A percentile compares a stretch with the other conserved stretches of the same genome.
phyloP scores from a whole-genome alignment of 768 basidiomycete genomes.

The Termitomyces sp. region DNA sequence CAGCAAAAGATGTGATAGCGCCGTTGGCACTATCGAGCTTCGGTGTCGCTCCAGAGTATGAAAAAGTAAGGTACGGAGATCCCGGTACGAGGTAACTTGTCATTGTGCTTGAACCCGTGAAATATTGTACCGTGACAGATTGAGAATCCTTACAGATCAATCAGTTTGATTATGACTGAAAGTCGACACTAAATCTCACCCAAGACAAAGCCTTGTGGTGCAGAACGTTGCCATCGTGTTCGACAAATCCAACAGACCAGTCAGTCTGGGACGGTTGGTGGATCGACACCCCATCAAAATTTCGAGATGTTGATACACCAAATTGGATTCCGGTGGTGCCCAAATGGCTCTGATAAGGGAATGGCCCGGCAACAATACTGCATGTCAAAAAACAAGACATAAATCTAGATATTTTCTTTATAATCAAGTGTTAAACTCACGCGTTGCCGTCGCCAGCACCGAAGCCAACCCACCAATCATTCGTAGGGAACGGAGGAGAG shows the following conservation, averaged over 20 bases:
- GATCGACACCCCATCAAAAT: constrained; percentile 26
- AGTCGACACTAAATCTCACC: constrained; percentile 13
- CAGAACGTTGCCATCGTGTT: constrained; percentile 23
- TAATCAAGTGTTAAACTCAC: constrained; percentile 7
- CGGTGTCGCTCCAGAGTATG: constrained; percentile 24
- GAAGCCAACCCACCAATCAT: constrained; percentile 30
- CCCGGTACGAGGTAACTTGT: constrained; percentile 28
- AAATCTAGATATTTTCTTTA: too few species aligned
- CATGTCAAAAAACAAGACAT: not conserved
- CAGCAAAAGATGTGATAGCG: constrained; percentile 23
- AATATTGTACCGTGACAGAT: constrained; percentile 29
- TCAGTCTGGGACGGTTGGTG: constrained; percentile 26
- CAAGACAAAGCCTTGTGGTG: constrained; percentile 27
- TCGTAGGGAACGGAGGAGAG: constrained; percentile 27
- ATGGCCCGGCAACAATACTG: constrained; percentile 25
- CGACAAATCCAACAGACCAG: constrained; percentile 25
- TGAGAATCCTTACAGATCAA: constrained; percentile 21
- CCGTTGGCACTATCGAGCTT: constrained; percentile 23
- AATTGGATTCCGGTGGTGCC: constrained; percentile 22
- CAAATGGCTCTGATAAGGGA: constrained; percentile 25
- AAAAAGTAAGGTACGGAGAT: constrained; percentile 27
- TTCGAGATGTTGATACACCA: constrained; percentile 22
- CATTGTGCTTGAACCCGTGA: constrained; percentile 22
- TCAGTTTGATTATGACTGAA: not conserved
- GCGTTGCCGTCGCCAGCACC: constrained; percentile 19